Percentiles rank a stretch among this genome's conserved stretches.
Conservation (phyloP, 108 stramenopile genomes). For the Fragilariopsis cylindrus region DNA sequence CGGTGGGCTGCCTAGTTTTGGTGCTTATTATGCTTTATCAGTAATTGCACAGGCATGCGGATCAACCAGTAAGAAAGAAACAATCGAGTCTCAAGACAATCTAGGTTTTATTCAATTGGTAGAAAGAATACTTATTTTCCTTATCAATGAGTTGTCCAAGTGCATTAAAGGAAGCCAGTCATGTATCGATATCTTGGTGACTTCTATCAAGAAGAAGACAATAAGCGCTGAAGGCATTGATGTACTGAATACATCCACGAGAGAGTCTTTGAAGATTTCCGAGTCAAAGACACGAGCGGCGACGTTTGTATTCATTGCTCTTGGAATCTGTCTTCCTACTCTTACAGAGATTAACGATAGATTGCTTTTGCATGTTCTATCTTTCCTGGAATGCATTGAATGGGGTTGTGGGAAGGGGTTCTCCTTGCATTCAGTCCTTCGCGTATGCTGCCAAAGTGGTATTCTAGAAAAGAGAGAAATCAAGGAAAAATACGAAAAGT, state of each 20-base stretch:
- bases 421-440: slow-evolving; percentile 42
- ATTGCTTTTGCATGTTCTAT: slow-evolving; percentile 40
- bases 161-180: slow-evolving; percentile 35
- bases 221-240: slow-evolving; percentile 32
- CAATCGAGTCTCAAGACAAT: not conserved
- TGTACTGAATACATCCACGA: slow-evolving; percentile 28
- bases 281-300: slow-evolving; percentile 29
- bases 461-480: slow-evolving; percentile 39
- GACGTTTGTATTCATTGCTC: slow-evolving; percentile 46
- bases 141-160: slow-evolving; percentile 35
- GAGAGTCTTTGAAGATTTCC: slow-evolving; percentile 20
- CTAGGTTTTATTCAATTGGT: slow-evolving; percentile 9
- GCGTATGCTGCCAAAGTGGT: slow-evolving; percentile 26
- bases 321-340: slow-evolving; percentile 45
- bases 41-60: slow-evolving; percentile 49
- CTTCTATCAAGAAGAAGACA: slow-evolving; percentile 38
- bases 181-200: slow-evolving; percentile 33
- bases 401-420: slow-evolving; percentile 72
- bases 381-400: slow-evolving; percentile 51
- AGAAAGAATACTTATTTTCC: slow-evolving; percentile 34
- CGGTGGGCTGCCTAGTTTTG: slow-evolving; percentile 42
- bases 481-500: slow-evolving; percentile 26
- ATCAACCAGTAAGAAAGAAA: slow-evolving; percentile 1
- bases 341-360: slow-evolving; percentile 42
- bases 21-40: slow-evolving; percentile 60